Conservation (phyloP, 208 protist species). For the Trypanosoma vivax region DNA sequence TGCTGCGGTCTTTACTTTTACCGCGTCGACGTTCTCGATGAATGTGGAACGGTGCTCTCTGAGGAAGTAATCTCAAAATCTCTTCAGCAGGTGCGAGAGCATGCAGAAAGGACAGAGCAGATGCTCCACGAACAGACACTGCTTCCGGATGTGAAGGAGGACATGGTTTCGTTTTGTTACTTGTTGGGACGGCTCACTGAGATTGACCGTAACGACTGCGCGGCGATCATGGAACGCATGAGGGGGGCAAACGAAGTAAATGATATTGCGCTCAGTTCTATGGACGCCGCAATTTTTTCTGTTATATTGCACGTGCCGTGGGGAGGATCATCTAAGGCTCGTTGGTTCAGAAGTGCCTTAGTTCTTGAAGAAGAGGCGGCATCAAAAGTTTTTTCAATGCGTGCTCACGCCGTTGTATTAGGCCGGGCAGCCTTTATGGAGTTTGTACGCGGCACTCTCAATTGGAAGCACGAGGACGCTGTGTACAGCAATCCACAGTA, state of each 20-base stretch:
- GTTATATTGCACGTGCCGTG: conserved; percentile 31
- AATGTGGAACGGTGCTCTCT: conserved; percentile 7
- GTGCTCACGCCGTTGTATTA: conserved; percentile 46
- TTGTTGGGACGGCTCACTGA: conserved; percentile 44
- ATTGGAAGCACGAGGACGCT: not conserved
- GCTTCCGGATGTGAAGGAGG: conserved; percentile 29
- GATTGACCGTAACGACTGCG: conserved; percentile 28
- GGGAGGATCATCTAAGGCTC: not conserved
- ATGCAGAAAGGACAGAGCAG: conserved; percentile 18
- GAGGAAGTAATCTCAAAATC: conserved; percentile 1
- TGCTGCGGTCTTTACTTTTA: conserved; percentile 72
- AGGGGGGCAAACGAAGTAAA: conserved; percentile 52
- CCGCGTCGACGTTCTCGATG: conserved; percentile 50
- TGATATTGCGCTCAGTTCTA: conserved; percentile 34
- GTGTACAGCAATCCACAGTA: not conserved
- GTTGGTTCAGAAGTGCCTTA: conserved; percentile 17
- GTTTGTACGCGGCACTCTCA: conserved; percentile 3
- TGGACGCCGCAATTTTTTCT: conserved; percentile 59
- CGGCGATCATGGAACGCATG: conserved; percentile 60
- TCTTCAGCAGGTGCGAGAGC: conserved; percentile 8
- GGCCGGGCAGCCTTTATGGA: conserved; percentile 10
- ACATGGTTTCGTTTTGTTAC: conserved; percentile 29
- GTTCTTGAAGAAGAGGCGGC: conserved; percentile 13
- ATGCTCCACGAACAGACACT: conserved; percentile 17
- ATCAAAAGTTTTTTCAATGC: not conserved